Conservation (phyloP, 2,329 filamentous ascomycete species). For the Cladophialophora exuberans region DNA sequence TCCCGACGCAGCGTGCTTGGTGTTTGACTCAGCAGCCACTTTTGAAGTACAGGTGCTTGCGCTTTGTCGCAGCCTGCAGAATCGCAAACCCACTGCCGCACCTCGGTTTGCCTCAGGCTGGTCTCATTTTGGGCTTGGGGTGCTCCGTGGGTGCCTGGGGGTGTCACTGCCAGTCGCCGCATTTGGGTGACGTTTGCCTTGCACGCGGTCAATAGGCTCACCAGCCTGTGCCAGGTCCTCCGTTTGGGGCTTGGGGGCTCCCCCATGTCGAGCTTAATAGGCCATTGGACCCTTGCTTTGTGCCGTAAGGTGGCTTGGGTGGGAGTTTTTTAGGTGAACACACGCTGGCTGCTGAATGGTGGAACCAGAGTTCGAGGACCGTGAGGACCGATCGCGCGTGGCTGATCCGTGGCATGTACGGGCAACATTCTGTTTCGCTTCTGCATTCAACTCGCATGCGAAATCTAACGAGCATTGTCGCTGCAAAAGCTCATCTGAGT, state of each 20-base stretch:
- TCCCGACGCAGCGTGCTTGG: no score
- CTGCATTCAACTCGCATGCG: no score
- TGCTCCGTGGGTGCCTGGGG: neutral
- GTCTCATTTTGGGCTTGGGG: no score
- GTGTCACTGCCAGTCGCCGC: conserved; percentile 3
- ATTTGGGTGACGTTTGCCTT: conserved; percentile 1
- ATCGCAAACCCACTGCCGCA: no score
- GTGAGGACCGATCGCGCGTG: neutral
- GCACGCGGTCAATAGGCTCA: no score
- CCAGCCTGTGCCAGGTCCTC: neutral
- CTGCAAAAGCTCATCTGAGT: no score
- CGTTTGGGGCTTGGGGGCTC: neutral
- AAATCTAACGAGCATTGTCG: no score
- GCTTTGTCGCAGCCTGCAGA: neutral
- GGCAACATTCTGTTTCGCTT: neutral
- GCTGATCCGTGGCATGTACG: neutral
- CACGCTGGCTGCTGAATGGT: neutral
- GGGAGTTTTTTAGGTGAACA: no score
- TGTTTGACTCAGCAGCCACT: conserved; percentile 1
- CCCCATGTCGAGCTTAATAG: no score
- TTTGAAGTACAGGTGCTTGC: neutral
- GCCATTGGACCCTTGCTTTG: no score
- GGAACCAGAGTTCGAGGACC: neutral
- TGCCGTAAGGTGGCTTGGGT: neutral
- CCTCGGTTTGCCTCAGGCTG: no score